phyloP scores from a whole-genome alignment of 331 rosid genomes.

The Stylosanthes scabra region DNA sequence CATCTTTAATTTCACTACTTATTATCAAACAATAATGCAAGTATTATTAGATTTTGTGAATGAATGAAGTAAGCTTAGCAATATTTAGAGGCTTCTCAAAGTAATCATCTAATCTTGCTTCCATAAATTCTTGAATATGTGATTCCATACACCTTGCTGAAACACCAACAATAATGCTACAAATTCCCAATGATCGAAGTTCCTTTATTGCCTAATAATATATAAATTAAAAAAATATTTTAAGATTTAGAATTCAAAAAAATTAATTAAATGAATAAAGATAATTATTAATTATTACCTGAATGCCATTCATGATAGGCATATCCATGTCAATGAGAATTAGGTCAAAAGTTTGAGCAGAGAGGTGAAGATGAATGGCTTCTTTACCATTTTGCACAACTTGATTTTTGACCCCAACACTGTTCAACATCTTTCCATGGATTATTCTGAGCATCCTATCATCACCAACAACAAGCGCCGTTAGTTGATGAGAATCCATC shows the following conservation, averaged over 20 bases:
- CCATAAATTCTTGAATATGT: constrained; percentile 34
- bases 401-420: constrained; percentile 49
- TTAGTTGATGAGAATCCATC: constrained; percentile 14
- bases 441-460: constrained; percentile 38
- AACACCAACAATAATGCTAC: constrained; percentile 32
- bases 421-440: constrained; percentile 46
- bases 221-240: background rate
- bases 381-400: constrained; percentile 60
- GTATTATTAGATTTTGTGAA: constrained; percentile 37
- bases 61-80: constrained; percentile 52
- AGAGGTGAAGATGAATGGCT: constrained; percentile 61
- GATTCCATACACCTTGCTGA: constrained; percentile 26
- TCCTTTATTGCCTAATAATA: constrained; percentile 58
- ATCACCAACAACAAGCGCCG: constrained; percentile 70
- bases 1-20: too few relatives aligned
- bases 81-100: constrained; percentile 15
- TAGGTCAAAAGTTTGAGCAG: constrained; percentile 60
- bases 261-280: background rate
- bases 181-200: constrained; percentile 50
- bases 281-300: constrained; percentile 50
- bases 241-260: background rate
- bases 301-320: constrained; percentile 72
- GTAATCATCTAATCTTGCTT: constrained; percentile 28
- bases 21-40: too few relatives aligned
- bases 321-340: constrained; percentile 74